Evolutionary conservation across 1,284 basidiomycete genomes (phyloP), one percentile per base, ranked within the genome.

Genomic region (Ustilago tritici): DNA sequence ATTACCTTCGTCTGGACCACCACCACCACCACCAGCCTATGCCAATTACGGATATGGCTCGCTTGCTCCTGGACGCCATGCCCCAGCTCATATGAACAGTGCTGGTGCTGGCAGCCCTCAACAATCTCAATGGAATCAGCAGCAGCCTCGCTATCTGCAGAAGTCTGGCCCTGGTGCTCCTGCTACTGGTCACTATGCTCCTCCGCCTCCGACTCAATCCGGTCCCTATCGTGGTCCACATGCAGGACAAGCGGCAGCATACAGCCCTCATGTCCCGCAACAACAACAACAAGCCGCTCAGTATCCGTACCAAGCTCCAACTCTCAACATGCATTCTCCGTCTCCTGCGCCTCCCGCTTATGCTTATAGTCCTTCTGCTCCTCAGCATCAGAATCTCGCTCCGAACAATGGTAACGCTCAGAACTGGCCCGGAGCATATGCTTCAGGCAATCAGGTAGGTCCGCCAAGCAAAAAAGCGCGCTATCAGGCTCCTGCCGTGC

Each of bases 11-110:
- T 72, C 69, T 0, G 63, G 66, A 17, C 65, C 63, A 15, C 38
- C 64, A 14, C 61, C 64, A 14, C 61, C 47, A 32, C 62, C 56
- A 28, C 46, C 63, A 12, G 64, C 79, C 31, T 82, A 79, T 50
- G 65, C 79, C 34, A 80, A 78, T n/a, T 82, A 82, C 41, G 80
- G 80, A 15, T 82, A 82, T 34, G 80, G 80, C 17, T 52, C 63
- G 19, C 64, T 63, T n/a, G 55, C 62, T 5, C 70, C 65, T 23
- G 32, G 57, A 28, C 66, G 70, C 52, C 43, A 59, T 5, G 28
- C 58, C 28, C 40, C 67, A 35, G 31, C 61, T 23, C 36, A 53
- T 31, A 53, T 61, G 63, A 59, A 54, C 53, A 50, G 53, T 31
- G 49, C 47, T 35, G 61, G 19, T 12, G 57, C 74, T 8, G 52